phyloP scores from a whole-genome alignment of 331 rosid genomes.

The Acacia pycnantha region DNA sequence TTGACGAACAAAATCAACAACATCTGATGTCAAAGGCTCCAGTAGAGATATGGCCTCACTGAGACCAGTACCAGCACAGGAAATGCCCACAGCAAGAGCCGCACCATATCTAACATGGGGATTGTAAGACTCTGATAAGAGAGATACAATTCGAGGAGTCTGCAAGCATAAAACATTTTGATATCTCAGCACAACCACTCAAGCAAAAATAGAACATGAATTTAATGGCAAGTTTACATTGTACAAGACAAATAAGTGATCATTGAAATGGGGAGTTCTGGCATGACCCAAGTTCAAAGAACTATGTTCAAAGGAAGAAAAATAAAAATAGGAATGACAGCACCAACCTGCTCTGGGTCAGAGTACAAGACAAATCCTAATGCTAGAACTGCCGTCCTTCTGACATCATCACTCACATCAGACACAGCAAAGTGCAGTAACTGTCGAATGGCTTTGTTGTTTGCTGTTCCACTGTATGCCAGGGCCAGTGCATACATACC shows the following conservation, averaged over 20 bases:
- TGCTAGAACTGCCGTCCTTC: conserved; percentile 98
- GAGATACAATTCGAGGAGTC: conserved; percentile 96
- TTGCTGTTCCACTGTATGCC: conserved; percentile 96
- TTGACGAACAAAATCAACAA: conserved; percentile 97
- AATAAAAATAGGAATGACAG: background rate
- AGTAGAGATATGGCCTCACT: conserved; percentile 96
- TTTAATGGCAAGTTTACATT: too few relatives aligned
- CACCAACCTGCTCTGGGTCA: conserved; percentile 96
- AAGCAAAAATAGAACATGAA: background rate
- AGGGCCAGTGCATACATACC: conserved; percentile 98
- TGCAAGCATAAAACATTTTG: conserved; percentile 38
- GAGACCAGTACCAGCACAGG: conserved; percentile 97
- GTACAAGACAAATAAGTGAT: background rate
- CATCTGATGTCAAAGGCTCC: conserved; percentile 97
- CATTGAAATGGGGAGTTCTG: background rate
- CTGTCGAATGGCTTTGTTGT: conserved; percentile 95
- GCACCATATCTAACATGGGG: conserved; percentile 99
- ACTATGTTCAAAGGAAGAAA: background rate
- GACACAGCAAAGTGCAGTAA: conserved; percentile 97
- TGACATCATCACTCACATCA: conserved; percentile 97
- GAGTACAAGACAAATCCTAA: conserved; percentile 97
- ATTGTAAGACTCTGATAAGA: conserved; percentile 92
- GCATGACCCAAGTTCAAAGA: conserved; percentile 5
- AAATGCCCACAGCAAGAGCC: conserved; percentile 98
- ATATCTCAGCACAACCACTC: conserved; percentile 23